These are phyloP conservation scores for Boletus eberwhitei DNA, from an alignment of 768 basidiomycete species.

Conservation along the genomic window DNA sequence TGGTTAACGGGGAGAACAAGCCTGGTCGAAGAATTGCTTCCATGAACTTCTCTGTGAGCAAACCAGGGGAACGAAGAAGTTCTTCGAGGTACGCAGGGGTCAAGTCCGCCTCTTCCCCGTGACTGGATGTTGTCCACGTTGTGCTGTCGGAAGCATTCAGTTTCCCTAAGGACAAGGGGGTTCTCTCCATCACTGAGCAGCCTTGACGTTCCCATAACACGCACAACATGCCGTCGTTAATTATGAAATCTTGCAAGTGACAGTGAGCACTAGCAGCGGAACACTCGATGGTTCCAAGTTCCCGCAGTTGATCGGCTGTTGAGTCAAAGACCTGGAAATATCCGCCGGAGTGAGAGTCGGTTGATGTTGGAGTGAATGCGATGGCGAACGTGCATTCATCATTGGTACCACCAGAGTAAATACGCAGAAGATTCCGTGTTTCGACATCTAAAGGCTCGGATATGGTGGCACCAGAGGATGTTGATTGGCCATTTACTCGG, in stretches of 20 bases:
- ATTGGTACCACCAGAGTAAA: constrained; percentile 48
- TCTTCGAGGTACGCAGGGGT: constrained; percentile 89
- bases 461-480: constrained; percentile 31
- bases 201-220: constrained; percentile 83
- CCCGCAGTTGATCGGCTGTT: constrained; percentile 55
- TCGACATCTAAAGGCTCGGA: constrained; percentile 56
- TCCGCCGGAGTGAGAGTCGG: constrained; percentile 69
- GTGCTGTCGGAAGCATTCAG: constrained; percentile 27
- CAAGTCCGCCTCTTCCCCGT: constrained; percentile 70
- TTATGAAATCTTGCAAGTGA: constrained; percentile 76
- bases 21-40: constrained; percentile 83
- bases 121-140: constrained; percentile 54
- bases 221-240: constrained; percentile 51
- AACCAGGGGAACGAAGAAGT: constrained; percentile 64
- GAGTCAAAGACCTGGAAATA: constrained; percentile 67
- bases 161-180: constrained; percentile 42
- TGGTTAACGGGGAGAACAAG: constrained; percentile 78
- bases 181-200: constrained; percentile 63
- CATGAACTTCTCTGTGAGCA: constrained; percentile 76
- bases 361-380: constrained; percentile 67
- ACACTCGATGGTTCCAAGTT: constrained; percentile 56
- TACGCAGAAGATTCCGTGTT: constrained; percentile 60
- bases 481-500: constrained; percentile 31
- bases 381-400: constrained; percentile 60
- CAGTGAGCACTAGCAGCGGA: constrained; percentile 60